Base-by-base conservation (phyloP, 768 basidiomycete species). In the Saitozyma sp. region DNA sequence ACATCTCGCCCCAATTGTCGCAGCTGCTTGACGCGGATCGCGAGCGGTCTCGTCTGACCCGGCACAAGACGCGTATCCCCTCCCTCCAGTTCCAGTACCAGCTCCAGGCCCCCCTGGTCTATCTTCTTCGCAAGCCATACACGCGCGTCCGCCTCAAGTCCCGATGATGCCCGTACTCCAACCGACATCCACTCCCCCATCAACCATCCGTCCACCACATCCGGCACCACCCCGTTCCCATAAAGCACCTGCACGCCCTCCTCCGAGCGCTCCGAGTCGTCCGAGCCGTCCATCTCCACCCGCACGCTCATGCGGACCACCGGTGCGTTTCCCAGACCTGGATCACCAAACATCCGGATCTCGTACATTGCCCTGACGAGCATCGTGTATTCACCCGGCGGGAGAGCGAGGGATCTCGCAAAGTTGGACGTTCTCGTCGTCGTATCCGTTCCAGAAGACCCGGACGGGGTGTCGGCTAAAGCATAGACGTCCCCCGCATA, bases 311-410 rank as follows among this genome's bases (percentile, higher is more conserved):
- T 79, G 19, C 79, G 84, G 61, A 90, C 84, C 11, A 82, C 79
- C 0, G 90, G 91, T 4, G 75, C 80, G 8, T 78, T 55, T 9
- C 50, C 79, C 9, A 79, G 67, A 14, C 75, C 78, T 40, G 90
- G 89, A 76, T 90, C 89, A 8, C 91, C 91, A 74, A 92, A 94
- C 52, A 92, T 82, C 65, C 91, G 83, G 60, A 92, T 90, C 88
- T 95, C 92, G 72, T 92, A 94, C 64, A 91, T 87, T 9, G 87
- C 90, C 71, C 89, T 88, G 56, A 94, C 81, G 63, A 89, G 85
- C 3, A 93, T 70, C 56, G 88, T 84, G 68, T 90, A 92, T 72
- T 81, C 17, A 83, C 87, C 43, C 83, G 84, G 14, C 65, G 54
- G 2, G 63, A 78, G 4, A 63, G 29, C 17, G 81, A 85, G 0